Base-by-base conservation (phyloP, 2,329 filamentous ascomycete species). In the Diaporthe destruens region DNA sequence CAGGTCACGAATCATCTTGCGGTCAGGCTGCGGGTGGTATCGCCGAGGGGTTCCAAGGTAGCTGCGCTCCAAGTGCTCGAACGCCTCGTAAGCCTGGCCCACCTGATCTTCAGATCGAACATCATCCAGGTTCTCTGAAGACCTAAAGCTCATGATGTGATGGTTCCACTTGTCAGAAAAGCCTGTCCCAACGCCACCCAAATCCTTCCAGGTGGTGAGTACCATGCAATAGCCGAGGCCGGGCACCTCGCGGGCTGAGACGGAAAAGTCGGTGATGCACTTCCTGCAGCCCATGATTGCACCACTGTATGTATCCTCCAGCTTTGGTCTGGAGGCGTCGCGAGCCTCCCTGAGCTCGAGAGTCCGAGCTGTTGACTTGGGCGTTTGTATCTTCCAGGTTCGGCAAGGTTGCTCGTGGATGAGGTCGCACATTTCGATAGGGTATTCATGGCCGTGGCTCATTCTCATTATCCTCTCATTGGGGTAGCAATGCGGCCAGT, bases 141-240 rank as follows among this genome's bases (percentile, higher is more conserved):
- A 23, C 18, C 0, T 8, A 12, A 9, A 1, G 6, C 5, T 1
- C 5, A 1, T 8, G 42, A 69, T 9, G 8, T 51, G 32, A 9
- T 8, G 5, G 51, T 69, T 51, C 59, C 71, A 72, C 39, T 72
- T 72, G 47, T 8, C 29, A 6, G 36, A 20, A 23, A 56, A 4
- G 1, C 55, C 66, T 5, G 16, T 11, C 1, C 39, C 34, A 7
- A 72, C 25, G 29, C 71, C 71, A 25, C 71, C 71, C 6, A 70
- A 18, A n/a, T 65, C 49, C 29, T 57, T 72, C 71, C 71, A 72
- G 3, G 51, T 44, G 20, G 56, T 56, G 39, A 72, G 56, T 8
- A 72, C 49, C 12, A 72, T 16, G 20, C 66, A 71, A 23, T 18
- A 14, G 7, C 49, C 71, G 2, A 66, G 18, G n/a, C 16, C 55